A percentile compares a stretch with the other conserved stretches of the same genome.
Evolutionary conservation across 148 eudicot genomes (phyloP).

Genomic region (Rhododendron ferrugineum): DNA sequence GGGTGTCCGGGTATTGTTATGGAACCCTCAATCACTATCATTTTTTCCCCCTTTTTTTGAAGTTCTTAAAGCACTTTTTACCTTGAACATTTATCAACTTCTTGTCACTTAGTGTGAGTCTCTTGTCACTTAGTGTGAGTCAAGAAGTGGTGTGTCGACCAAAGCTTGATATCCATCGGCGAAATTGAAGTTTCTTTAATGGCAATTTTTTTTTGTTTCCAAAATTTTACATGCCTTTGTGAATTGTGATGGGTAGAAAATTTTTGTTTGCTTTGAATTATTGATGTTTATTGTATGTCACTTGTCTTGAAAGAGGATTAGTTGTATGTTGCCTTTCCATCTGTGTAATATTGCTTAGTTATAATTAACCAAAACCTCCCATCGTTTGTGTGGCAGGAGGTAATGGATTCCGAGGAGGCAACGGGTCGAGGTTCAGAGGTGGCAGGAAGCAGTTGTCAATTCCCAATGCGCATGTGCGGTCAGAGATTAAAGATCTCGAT

Average conservation of each 20-base stretch:
- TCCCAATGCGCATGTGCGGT: constrained; percentile 82
- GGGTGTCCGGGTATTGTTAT: background rate
- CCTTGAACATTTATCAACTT: background rate
- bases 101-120: background rate
- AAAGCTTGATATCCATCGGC: background rate
- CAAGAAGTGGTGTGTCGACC: background rate
- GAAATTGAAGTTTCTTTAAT: background rate
- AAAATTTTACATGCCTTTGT: background rate
- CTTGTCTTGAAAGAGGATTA: background rate
- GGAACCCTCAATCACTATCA: background rate
- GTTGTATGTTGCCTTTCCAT: background rate
- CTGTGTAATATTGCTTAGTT: background rate
- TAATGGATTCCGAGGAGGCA: constrained; percentile 30
- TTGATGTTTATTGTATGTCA: background rate
- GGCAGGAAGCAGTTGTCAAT: constrained; percentile 40
- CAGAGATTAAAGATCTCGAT: constrained; percentile 74
- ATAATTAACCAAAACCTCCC: background rate
- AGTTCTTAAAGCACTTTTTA: background rate
- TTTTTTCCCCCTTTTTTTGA: background rate
- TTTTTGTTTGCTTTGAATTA: background rate
- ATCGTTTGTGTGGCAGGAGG: constrained; percentile 35
- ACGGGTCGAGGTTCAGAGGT: constrained; percentile 45
- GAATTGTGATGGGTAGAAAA: background rate
- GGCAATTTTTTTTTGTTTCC: background rate
- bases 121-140: background rate